These are phyloP conservation scores for Aspergillus fijiensis DNA, from an alignment of 2,329 filamentous ascomycete species.

Conservation along the genomic window DNA sequence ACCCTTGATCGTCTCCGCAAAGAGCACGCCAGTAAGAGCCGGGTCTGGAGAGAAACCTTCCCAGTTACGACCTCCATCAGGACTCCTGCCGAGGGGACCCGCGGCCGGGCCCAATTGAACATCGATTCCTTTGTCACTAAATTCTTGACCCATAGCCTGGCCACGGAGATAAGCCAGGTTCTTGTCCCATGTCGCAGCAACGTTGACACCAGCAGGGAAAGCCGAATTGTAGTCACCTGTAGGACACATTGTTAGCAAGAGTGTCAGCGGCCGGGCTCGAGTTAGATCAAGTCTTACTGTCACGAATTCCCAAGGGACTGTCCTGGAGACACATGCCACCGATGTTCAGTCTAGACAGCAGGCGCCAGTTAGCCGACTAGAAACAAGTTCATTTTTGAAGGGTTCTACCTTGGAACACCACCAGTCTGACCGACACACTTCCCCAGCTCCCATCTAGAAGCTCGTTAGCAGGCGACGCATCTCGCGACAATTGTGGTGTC, in stretches of 20 bases:
- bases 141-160: conserved; percentile 71
- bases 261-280: neutral
- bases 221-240: conserved; percentile 74
- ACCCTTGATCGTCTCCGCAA: conserved; percentile 71
- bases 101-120: conserved; percentile 75
- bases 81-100: conserved; percentile 67
- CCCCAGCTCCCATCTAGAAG: conserved; percentile 62
- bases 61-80: conserved; percentile 71
- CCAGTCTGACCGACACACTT: conserved; percentile 73
- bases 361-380: neutral
- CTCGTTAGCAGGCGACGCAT: conserved; percentile 4
- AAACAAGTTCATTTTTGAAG: neutral
- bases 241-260: neutral
- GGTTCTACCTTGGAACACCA: conserved; percentile 41
- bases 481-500: conserved; percentile 14
- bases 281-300: conserved; percentile 45
- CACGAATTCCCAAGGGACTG: conserved; percentile 75
- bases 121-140: conserved; percentile 71
- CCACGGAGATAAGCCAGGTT: conserved; percentile 67
- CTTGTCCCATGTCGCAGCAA: conserved; percentile 81
- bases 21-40: conserved; percentile 69
- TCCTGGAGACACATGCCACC: conserved; percentile 82
- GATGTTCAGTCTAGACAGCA: conserved; percentile 51
- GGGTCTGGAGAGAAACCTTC: conserved; percentile 69
- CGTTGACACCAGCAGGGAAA: conserved; percentile 74